Conservation (phyloP, 2,329 filamentous ascomycete species). For the Trichoderma koningiopsis region DNA sequence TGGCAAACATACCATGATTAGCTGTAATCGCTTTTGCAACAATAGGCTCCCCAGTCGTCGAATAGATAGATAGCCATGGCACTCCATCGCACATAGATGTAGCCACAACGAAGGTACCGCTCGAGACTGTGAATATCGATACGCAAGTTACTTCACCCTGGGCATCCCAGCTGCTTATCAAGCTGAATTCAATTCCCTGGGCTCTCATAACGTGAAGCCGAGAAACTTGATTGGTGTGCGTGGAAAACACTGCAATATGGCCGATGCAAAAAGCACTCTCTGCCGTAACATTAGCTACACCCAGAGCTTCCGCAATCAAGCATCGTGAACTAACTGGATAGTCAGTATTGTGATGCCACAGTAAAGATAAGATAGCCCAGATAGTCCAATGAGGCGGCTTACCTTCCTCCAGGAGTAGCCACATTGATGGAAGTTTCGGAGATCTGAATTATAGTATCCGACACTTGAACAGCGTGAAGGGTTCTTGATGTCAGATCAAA, state of each 20-base stretch:
- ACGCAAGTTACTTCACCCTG: conserved; percentile 55
- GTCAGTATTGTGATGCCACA: background rate
- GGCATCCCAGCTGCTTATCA: conserved; percentile 39
- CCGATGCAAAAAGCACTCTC: conserved; percentile 48
- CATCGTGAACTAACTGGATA: conserved; percentile 35
- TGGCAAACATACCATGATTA: conserved; percentile 21
- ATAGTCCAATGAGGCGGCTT: conserved; percentile 18
- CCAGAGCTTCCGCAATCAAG: conserved; percentile 39
- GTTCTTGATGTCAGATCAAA: conserved; percentile 59
- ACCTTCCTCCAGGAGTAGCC: conserved; percentile 42
- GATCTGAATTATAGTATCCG: conserved; percentile 53
- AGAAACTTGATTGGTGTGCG: conserved; percentile 42
- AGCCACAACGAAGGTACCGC: conserved; percentile 36
- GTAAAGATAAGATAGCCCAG: background rate
- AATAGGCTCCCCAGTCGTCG: conserved; percentile 33
- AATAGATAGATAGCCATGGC: conserved; percentile 41
- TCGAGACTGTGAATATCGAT: conserved; percentile 36
- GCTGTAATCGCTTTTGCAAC: conserved; percentile 26
- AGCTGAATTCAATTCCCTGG: conserved; percentile 38
- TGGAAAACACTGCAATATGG: conserved; percentile 47
- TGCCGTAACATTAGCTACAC: conserved; percentile 35
- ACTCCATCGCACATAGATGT: conserved; percentile 40
- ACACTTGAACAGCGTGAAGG: conserved; percentile 46
- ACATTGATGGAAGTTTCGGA: conserved; percentile 53
- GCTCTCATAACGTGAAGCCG: conserved; percentile 45